These are phyloP conservation scores for Silene conica DNA, from an alignment of 148 eudicot species.

Conservation along the genomic window DNA sequence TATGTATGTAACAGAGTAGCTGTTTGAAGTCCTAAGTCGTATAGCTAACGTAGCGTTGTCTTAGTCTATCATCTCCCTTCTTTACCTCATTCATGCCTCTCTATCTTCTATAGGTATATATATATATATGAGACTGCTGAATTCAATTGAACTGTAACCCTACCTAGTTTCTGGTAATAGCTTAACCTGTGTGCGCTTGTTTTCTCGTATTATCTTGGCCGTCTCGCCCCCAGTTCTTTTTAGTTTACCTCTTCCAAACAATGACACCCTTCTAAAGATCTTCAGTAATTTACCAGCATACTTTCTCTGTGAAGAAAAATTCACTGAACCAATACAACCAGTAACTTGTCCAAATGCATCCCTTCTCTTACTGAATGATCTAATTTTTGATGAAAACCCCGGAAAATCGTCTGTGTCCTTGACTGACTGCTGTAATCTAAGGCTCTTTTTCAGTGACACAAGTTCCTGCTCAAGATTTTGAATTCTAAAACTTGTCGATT, in stretches of 20 bases:
- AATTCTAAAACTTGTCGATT: conserved; percentile 82
- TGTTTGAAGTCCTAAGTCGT: too few species aligned
- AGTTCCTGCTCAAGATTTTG: conserved; percentile 80
- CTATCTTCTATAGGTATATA: too few species aligned
- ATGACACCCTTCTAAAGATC: conserved; percentile 46
- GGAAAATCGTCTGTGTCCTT: conserved; percentile 29
- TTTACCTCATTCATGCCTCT: too few species aligned
- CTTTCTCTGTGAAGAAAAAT: conserved; percentile 62
- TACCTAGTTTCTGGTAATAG: too few species aligned
- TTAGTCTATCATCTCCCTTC: too few species aligned
- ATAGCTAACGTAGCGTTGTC: too few species aligned
- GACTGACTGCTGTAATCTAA: conserved; percentile 35
- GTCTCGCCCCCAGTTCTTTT: too few species aligned
- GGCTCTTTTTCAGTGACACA: conserved; percentile 52
- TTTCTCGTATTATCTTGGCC: too few species aligned
- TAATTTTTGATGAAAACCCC: conserved; percentile 3
- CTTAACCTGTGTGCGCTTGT: too few species aligned
- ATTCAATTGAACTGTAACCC: too few species aligned
- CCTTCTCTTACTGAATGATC: conserved; percentile 51
- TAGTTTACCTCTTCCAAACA: conserved; percentile 50
- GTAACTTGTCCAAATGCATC: conserved; percentile 50
- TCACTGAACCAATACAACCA: conserved; percentile 71
- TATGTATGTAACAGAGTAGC: too few species aligned
- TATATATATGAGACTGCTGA: too few species aligned
- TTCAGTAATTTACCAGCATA: conserved; percentile 60